Conservation (phyloP, 176 grass and related monocot species). For the Neostapfia colusana region DNA sequence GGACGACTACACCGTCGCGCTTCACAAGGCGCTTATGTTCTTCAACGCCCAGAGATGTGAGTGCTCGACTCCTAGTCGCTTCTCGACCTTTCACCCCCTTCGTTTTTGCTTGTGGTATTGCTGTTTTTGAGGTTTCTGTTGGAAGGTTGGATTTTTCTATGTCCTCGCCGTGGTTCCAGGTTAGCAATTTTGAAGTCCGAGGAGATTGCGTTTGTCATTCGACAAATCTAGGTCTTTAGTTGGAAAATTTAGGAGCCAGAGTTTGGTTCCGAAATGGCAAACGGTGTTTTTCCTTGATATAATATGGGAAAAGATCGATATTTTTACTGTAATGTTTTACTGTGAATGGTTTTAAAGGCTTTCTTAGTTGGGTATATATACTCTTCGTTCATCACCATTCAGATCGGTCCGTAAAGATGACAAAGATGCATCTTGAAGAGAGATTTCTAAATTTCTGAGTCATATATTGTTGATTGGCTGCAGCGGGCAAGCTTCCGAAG, state of each 20-base stretch:
- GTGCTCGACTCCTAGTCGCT: constrained; percentile 4
- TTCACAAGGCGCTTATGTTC: constrained; percentile 89
- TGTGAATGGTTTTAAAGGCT: not conserved
- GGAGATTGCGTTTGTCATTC: not conserved
- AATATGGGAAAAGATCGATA: not conserved
- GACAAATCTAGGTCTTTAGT: not conserved
- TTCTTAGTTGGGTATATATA: constrained; percentile 9
- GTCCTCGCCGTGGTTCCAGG: not conserved
- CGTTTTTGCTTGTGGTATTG: not conserved
- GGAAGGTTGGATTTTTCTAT: constrained; percentile 7
- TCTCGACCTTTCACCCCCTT: not conserved
- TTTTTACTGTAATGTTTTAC: not conserved
- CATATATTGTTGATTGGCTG: constrained; percentile 21
- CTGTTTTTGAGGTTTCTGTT: not conserved
- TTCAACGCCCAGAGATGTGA: constrained; percentile 97
- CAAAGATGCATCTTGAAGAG: not conserved
- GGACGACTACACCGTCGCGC: constrained; percentile 83
- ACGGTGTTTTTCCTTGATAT: not conserved
- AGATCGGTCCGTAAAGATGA: constrained; percentile 35
- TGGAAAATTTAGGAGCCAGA: not conserved
- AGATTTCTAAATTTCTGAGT: not conserved
- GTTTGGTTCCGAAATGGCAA: not conserved
- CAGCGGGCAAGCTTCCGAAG: constrained; percentile 79
- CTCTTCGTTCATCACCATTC: no score
- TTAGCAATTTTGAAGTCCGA: not conserved